A percentile compares a stretch with the other conserved stretches of the same genome.
Conservation (phyloP, 2,329 filamentous ascomycete genomes). For the Venturia asperata region DNA sequence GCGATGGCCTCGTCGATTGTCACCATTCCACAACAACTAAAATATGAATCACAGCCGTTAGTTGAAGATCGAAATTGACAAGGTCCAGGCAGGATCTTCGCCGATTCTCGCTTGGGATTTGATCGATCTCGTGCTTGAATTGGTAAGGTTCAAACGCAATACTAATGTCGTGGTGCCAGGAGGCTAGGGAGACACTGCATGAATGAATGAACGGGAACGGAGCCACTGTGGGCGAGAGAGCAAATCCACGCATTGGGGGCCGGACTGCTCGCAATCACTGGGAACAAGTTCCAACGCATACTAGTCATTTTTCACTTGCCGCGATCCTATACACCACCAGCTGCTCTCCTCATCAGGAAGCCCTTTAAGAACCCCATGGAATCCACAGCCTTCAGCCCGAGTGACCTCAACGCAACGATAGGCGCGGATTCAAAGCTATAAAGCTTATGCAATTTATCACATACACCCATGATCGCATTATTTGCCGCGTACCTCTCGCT, state of each 20-base stretch:
- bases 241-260: too few species aligned
- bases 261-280: neutral
- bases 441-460: constrained; percentile 86
- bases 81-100: neutral
- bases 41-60: too few species aligned
- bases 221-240: too few species aligned
- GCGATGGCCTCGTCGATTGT: too few species aligned
- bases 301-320: neutral
- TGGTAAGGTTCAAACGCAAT: too few species aligned
- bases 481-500: constrained; percentile 77
- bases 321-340: constrained; percentile 26
- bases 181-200: too few species aligned
- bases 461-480: constrained; percentile 66
- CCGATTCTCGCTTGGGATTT: too few species aligned
- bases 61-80: too few species aligned
- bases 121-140: too few species aligned
- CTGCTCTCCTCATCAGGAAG: constrained; percentile 71
- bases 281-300: neutral
- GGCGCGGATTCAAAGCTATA: constrained; percentile 77
- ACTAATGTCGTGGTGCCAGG: too few species aligned
- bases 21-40: too few species aligned
- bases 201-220: too few species aligned
- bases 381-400: constrained; percentile 72
- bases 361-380: constrained; percentile 67
- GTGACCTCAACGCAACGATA: constrained; percentile 68